These are phyloP conservation scores for Jacaranda copaia DNA, from an alignment of 257 asterid species.

Conservation along the genomic window DNA sequence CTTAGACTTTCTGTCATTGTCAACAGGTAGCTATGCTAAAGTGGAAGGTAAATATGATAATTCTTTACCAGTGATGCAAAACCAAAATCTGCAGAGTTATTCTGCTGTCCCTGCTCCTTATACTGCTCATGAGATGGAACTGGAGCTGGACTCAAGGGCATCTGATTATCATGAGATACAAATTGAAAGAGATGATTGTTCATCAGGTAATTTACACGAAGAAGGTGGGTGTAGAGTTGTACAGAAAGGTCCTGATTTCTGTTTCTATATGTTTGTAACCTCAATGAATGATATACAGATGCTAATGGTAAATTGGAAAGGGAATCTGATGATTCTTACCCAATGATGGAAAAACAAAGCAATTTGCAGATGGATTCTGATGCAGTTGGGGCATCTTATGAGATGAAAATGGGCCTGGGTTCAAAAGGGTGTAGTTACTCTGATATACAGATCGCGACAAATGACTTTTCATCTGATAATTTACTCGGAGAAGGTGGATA, in stretches of 20 bases:
- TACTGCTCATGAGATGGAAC: constrained; percentile 45
- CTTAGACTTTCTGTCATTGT: neutral
- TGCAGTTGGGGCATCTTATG: constrained; percentile 46
- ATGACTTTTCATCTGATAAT: constrained; percentile 62
- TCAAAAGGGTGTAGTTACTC: constrained; percentile 58
- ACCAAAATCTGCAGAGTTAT: constrained; percentile 34
- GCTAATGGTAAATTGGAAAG: constrained; percentile 36
- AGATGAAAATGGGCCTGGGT: constrained; percentile 48
- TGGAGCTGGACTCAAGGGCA: constrained; percentile 48
- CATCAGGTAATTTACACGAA: constrained; percentile 51
- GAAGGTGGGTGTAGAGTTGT: constrained; percentile 60
- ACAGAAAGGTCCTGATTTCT: constrained; percentile 45
- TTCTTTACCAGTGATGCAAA: constrained; percentile 35
- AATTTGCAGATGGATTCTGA: constrained; percentile 37
- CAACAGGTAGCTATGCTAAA: constrained; percentile 39
- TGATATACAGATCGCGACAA: constrained; percentile 63
- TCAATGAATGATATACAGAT: constrained; percentile 40
- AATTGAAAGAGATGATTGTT: constrained; percentile 51
- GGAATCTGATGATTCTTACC: constrained; percentile 35
- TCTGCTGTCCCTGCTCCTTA: constrained; percentile 39
- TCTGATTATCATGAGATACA: constrained; percentile 53
- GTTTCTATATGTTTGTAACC: constrained; percentile 2
- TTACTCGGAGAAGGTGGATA: constrained; percentile 76
- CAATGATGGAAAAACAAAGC: constrained; percentile 35
- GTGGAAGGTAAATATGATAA: constrained; percentile 31